Conservation (phyloP, 441 rosid genomes). For the Gossypium laxum region DNA sequence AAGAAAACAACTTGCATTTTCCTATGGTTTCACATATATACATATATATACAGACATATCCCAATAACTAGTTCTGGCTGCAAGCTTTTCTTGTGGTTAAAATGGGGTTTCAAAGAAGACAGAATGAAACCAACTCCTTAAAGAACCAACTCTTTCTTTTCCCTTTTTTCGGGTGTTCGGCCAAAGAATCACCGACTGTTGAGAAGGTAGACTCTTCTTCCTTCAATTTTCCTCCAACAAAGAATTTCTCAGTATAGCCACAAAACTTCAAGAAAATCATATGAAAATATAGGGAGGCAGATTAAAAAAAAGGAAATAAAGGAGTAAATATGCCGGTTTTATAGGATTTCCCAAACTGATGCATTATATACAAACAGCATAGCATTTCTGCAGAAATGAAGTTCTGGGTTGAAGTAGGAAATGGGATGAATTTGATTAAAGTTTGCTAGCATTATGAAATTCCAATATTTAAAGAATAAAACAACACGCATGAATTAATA, state of each 20-base stretch:
- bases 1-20: constrained; percentile 1
- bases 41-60: not conserved
- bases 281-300: not conserved
- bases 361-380: not conserved
- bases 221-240: not conserved
- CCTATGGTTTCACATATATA: not conserved
- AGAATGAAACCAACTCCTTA: not conserved
- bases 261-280: not conserved
- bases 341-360: not conserved
- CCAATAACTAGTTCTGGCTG: not conserved
- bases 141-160: not conserved
- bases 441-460: not conserved
- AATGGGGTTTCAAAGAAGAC: not conserved
- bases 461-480: not conserved
- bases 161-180: not conserved
- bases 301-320: not conserved
- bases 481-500: not conserved
- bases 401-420: not conserved
- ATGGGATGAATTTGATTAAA: not conserved
- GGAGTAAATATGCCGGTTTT: not conserved
- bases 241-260: not conserved
- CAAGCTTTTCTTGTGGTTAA: not conserved
- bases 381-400: not conserved
- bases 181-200: not conserved
- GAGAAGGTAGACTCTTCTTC: not conserved